A percentile compares a stretch with the other conserved stretches of the same genome.
These are phyloP conservation scores for Trichoderma asperellum DNA, from an alignment of 2,329 filamentous ascomycete genomes.

Conservation along the genomic window DNA sequence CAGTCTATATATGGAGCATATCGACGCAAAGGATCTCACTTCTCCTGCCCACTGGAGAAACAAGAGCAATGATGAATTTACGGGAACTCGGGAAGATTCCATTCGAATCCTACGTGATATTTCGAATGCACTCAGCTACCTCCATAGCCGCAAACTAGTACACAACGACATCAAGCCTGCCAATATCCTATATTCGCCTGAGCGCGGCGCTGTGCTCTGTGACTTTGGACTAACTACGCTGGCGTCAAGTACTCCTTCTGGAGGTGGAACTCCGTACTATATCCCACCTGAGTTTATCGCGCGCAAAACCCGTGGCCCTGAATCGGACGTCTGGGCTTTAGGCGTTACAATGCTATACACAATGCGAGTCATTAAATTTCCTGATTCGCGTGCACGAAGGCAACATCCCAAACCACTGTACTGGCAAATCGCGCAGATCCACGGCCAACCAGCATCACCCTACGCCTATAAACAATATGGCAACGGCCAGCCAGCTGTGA, in stretches of 20 bases:
- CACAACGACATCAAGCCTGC: constrained; percentile 68
- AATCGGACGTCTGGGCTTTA: constrained; percentile 63
- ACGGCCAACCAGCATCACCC: constrained; percentile 44
- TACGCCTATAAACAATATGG: constrained; percentile 42
- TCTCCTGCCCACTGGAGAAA: constrained; percentile 55
- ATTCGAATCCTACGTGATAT: constrained; percentile 59
- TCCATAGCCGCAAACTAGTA: constrained; percentile 57
- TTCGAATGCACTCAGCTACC: constrained; percentile 57
- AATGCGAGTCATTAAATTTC: constrained; percentile 58
- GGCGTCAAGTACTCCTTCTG: constrained; percentile 50
- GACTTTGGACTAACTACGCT: constrained; percentile 62
- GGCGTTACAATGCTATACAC: constrained; percentile 65
- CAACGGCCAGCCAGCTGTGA: constrained; percentile 48
- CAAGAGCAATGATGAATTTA: constrained; percentile 52
- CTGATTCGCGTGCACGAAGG: constrained; percentile 54
- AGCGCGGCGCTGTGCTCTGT: constrained; percentile 62
- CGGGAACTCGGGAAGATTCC: constrained; percentile 54
- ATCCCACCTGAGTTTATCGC: constrained; percentile 65
- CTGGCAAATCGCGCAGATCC: constrained; percentile 62
- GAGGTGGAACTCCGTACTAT: constrained; percentile 64
- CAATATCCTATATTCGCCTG: constrained; percentile 63
- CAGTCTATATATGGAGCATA: constrained; percentile 65
- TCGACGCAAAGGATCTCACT: constrained; percentile 60
- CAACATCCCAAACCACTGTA: constrained; percentile 56
- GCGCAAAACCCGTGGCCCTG: constrained; percentile 55